phyloP scores from a whole-genome alignment of 306 rosid species.

The Cicer yamashitae region DNA sequence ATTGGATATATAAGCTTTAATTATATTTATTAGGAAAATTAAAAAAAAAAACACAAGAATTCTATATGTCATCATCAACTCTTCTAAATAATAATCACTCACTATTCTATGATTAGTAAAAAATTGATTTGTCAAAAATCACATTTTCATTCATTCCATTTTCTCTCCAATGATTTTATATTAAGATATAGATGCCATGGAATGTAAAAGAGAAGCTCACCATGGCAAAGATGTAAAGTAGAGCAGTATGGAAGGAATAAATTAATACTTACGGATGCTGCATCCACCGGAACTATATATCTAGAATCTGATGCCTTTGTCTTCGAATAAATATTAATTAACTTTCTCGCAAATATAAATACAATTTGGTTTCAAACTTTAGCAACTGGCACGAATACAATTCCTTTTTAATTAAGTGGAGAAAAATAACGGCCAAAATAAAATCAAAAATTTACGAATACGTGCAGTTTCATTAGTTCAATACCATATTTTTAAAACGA shows the following conservation, averaged over 20 bases:
- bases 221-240: background rate
- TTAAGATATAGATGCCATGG: background rate
- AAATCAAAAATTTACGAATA: background rate
- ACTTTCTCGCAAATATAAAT: background rate
- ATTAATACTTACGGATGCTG: background rate
- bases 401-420: background rate
- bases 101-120: too few species aligned
- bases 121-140: too few species aligned
- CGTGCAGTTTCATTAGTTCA: too few species aligned
- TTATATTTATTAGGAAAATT: too few species aligned
- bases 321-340: conserved; percentile 15
- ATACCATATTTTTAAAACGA: too few species aligned
- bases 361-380: background rate
- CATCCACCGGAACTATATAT: background rate
- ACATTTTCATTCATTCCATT: too few species aligned
- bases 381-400: conserved; percentile 3
- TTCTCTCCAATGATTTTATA: too few species aligned
- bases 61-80: too few species aligned
- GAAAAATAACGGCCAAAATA: too few species aligned
- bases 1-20: too few species aligned
- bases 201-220: background rate
- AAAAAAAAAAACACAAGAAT: too few species aligned
- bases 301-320: conserved; percentile 26
- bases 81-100: too few species aligned
- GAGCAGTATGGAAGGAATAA: conserved; percentile 30